These are phyloP conservation scores for Aspergillus baeticus DNA, from an alignment of 495 filamentous ascomycete species.

Conservation along the genomic window DNA sequence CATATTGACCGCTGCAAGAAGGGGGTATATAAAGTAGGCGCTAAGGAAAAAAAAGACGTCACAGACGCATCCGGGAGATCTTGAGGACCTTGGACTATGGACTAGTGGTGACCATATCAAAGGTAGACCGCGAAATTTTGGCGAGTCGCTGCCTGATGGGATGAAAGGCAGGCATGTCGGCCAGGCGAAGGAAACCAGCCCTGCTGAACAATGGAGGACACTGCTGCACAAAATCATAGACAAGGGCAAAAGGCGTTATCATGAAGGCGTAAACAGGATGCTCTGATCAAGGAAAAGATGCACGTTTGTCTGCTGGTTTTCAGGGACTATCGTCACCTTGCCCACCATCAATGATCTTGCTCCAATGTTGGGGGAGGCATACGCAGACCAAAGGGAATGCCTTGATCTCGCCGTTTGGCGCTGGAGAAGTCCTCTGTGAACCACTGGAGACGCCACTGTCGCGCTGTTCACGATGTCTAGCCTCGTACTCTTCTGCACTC, in stretches of 20 bases:
- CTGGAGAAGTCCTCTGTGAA: constrained; percentile 65
- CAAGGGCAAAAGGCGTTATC: constrained; percentile 39
- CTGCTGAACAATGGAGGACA: background rate
- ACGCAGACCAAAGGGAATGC: constrained; percentile 98
- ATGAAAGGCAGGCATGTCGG: background rate
- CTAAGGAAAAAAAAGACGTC: constrained; percentile 10
- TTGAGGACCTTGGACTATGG: background rate
- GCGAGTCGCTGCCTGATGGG: background rate
- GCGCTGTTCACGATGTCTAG: constrained; percentile 70
- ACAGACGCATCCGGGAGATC: background rate
- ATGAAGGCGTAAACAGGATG: constrained; percentile 39
- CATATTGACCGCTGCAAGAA: constrained; percentile 25
- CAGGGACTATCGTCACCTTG: constrained; percentile 39
- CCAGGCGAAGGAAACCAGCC: background rate
- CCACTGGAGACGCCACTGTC: constrained; percentile 93
- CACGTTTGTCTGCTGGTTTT: constrained; percentile 20
- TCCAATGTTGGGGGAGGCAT: constrained; percentile 95
- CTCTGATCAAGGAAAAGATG: background rate
- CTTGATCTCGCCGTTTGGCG: constrained; percentile 83
- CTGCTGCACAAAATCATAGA: background rate
- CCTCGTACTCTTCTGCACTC: constrained; percentile 84
- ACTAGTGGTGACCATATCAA: background rate
- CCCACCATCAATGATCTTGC: constrained; percentile 86
- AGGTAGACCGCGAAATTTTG: too few species aligned
- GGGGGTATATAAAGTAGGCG: constrained; percentile 23